Percentiles rank a stretch among this genome's conserved stretches.
phyloP scores from a whole-genome alignment of 1,139 yeast species.

The Candida dubliniensis region DNA sequence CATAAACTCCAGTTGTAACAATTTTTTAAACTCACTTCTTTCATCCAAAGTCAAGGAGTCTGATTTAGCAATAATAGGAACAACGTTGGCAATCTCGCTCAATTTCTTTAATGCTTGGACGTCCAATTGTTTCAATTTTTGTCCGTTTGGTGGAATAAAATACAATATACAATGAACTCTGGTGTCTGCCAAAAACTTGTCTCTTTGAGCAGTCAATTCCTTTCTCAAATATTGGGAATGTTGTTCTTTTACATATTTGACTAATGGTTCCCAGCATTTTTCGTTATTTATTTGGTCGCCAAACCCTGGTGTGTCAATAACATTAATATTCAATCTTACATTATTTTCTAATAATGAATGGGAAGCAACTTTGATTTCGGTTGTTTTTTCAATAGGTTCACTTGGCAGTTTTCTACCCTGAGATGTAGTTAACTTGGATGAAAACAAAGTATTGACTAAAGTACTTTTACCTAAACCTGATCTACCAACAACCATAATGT shows the following conservation, averaged over 20 bases:
- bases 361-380: constrained; percentile 76
- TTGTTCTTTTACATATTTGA: constrained; percentile 94
- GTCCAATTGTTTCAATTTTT: constrained; percentile 79
- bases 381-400: constrained; percentile 82
- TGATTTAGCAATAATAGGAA: constrained; percentile 82
- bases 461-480: constrained; percentile 96
- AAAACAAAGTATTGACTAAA: constrained; percentile 82
- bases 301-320: constrained; percentile 96
- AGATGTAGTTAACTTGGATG: constrained; percentile 74
- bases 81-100: constrained; percentile 88
- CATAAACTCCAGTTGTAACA: constrained; percentile 74
- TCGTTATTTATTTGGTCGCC: constrained; percentile 97
- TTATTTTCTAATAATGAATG: constrained; percentile 78
- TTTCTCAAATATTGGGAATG: constrained; percentile 90
- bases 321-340: constrained; percentile 79
- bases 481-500: constrained; percentile 91
- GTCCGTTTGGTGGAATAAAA: constrained; percentile 85
- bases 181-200: constrained; percentile 78
- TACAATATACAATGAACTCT: constrained; percentile 92
- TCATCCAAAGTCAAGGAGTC: constrained; percentile 88
- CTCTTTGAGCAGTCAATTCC: constrained; percentile 96
- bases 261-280: constrained; percentile 95
- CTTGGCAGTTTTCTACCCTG: constrained; percentile 65
- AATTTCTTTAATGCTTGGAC: constrained; percentile 80
- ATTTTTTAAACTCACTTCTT: constrained; percentile 72